phyloP scores from a whole-genome alignment of 495 filamentous ascomycete species.

The Talaromyces liani region DNA sequence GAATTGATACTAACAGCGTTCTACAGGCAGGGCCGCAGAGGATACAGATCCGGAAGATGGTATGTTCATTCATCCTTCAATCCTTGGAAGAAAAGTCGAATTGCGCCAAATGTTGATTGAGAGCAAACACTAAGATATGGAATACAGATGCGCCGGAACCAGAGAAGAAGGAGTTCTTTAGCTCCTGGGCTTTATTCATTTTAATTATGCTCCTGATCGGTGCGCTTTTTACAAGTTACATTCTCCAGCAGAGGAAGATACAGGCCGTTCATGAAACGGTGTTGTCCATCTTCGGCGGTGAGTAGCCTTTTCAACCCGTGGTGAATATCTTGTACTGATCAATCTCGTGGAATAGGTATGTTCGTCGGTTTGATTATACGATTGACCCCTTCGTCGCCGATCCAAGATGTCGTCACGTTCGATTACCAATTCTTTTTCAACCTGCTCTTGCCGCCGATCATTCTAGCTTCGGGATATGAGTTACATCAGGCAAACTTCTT shows the following conservation, averaged over 20 bases:
- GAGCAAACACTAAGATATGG: not conserved
- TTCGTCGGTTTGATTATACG: slow-evolving; percentile 86
- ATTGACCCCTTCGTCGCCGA: slow-evolving; percentile 66
- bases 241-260: slow-evolving; percentile 88
- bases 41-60: slow-evolving; percentile 48
- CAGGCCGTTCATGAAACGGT: slow-evolving; percentile 98
- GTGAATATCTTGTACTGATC: not conserved
- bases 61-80: slow-evolving; percentile 19
- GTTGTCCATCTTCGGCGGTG: slow-evolving; percentile 94
- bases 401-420: slow-evolving; percentile 85
- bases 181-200: slow-evolving; percentile 96
- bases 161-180: slow-evolving; percentile 79
- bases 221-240: slow-evolving; percentile 94
- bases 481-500: slow-evolving; percentile 98
- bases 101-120: not conserved
- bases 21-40: slow-evolving; percentile 18
- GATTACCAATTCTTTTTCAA: slow-evolving; percentile 99
- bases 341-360: slow-evolving; percentile 60
- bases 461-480: slow-evolving; percentile 94
- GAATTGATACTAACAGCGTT: slow-evolving; percentile 16
- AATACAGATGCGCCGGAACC: slow-evolving; percentile 48
- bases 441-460: slow-evolving; percentile 92
- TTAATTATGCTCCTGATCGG: slow-evolving; percentile 86
- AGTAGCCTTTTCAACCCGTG: slow-evolving; percentile 16
- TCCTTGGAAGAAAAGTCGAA: not conserved